Percentiles rank a stretch among this genome's conserved stretches.
Evolutionary conservation across 2,329 filamentous ascomycete species (phyloP).

Genomic region (Neoascochyta sp.): DNA sequence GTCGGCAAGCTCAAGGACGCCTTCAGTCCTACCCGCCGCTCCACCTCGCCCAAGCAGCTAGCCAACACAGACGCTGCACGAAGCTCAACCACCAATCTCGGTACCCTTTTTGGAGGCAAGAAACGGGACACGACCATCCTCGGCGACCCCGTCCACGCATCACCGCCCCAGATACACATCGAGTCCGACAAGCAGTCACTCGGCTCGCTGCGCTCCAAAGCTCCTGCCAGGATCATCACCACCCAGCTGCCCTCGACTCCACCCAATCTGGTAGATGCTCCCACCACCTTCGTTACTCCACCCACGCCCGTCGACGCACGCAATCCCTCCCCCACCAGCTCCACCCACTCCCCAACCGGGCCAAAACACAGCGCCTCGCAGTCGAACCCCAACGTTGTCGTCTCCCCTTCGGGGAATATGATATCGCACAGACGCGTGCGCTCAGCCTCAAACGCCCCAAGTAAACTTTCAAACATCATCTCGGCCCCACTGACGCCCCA

Average conservation of each 20-base stretch:
- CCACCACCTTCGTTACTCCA: constrained; percentile 60
- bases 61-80: constrained; percentile 38
- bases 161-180: constrained; percentile 31
- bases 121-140: constrained; percentile 29
- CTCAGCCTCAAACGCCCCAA: constrained; percentile 61
- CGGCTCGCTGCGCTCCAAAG: constrained; percentile 18
- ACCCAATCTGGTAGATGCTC: constrained; percentile 43
- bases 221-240: constrained; percentile 39
- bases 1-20: constrained; percentile 68
- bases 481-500: constrained; percentile 67
- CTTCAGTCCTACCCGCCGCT: constrained; percentile 49
- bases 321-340: constrained; percentile 32
- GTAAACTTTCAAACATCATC: constrained; percentile 79
- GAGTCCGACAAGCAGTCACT: constrained; percentile 31
- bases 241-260: constrained; percentile 43
- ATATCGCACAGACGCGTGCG: constrained; percentile 66
- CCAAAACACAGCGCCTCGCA: constrained; percentile 29
- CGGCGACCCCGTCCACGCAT: constrained; percentile 26
- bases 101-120: constrained; percentile 42
- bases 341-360: constrained; percentile 21
- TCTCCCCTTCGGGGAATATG: constrained; percentile 65
- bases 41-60: constrained; percentile 27
- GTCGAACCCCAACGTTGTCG: constrained; percentile 51
- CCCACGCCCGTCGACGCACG: constrained; percentile 57
- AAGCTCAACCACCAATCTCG: constrained; percentile 35